These are phyloP conservation scores for Platismatia glauca DNA, from an alignment of 495 filamentous ascomycete genomes.

Conservation along the genomic window DNA sequence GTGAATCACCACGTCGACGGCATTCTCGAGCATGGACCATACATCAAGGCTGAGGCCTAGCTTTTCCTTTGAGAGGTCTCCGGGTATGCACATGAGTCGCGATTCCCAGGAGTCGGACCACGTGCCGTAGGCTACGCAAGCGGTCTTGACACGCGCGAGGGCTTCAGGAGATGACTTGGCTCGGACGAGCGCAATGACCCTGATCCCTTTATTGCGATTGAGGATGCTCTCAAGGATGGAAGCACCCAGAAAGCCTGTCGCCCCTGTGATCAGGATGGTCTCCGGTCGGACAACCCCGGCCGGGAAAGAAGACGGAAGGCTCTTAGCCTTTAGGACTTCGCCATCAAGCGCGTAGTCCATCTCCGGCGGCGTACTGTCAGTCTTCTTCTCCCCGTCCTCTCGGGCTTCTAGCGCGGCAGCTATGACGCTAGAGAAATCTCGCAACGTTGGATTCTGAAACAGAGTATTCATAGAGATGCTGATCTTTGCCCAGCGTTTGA, in stretches of 20 bases:
- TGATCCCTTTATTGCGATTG: conserved; percentile 43
- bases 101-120: conserved; percentile 64
- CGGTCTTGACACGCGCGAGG: conserved; percentile 40
- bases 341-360: conserved; percentile 18
- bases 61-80: conserved; percentile 60
- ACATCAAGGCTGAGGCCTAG: conserved; percentile 56
- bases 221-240: conserved; percentile 73
- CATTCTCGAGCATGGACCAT: conserved; percentile 55
- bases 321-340: conserved; percentile 3
- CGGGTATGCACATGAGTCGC: conserved; percentile 56
- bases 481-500: conserved; percentile 50
- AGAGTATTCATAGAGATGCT: conserved; percentile 70
- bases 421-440: conserved; percentile 64
- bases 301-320: conserved; percentile 11
- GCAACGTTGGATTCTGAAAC: conserved; percentile 66
- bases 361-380: conserved; percentile 5
- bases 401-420: conserved; percentile 36
- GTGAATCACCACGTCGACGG: conserved; percentile 76
- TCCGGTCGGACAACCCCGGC: conserved; percentile 28
- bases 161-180: conserved; percentile 42
- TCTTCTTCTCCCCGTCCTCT: conserved; percentile 3
- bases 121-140: conserved; percentile 59
- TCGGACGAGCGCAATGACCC: conserved; percentile 73
- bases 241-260: conserved; percentile 83
- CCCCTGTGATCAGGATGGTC: conserved; percentile 80